phyloP scores from a whole-genome alignment of 202 grass and related monocot species.

The Elaeis oleifera region DNA sequence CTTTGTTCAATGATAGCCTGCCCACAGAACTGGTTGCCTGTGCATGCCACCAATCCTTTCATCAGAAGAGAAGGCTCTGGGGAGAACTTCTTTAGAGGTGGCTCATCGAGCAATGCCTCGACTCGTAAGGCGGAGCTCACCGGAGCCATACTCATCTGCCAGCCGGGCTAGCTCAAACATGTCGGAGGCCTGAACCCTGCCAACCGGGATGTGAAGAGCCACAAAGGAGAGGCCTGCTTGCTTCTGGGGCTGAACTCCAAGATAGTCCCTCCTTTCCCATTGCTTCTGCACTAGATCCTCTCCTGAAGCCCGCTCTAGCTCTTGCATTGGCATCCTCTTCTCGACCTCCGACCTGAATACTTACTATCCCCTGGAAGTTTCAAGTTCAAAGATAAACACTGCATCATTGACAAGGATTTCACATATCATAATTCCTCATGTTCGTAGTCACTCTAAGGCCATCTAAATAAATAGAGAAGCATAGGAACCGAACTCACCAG shows the following conservation, averaged over 20 bases:
- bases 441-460: too few relatives aligned
- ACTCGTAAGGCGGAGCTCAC: slow-evolving; percentile 68
- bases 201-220: slow-evolving; percentile 71
- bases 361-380: slow-evolving; percentile 55
- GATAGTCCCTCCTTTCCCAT: slow-evolving; percentile 71
- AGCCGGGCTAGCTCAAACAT: slow-evolving; percentile 84
- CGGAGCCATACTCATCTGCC: slow-evolving; percentile 68
- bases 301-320: slow-evolving; percentile 35
- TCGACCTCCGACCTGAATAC: slow-evolving; percentile 68
- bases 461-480: too few relatives aligned
- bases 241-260: slow-evolving; percentile 74
- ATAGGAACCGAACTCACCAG: slow-evolving; percentile 40
- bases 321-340: slow-evolving; percentile 59
- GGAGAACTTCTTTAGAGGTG: slow-evolving; percentile 54
- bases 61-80: slow-evolving; percentile 66
- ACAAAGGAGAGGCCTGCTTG: slow-evolving; percentile 69
- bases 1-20: slow-evolving; percentile 99
- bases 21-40: slow-evolving; percentile 91
- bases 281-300: slow-evolving; percentile 57
- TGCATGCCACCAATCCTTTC: slow-evolving; percentile 77
- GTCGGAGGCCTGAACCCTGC: slow-evolving; percentile 55
- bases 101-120: slow-evolving; percentile 48
- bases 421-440: not conserved
- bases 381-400: too few relatives aligned
- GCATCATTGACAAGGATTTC: too few relatives aligned